Base-by-base conservation (phyloP, 2,329 filamentous ascomycete species). In the Penicillium concentricum region DNA sequence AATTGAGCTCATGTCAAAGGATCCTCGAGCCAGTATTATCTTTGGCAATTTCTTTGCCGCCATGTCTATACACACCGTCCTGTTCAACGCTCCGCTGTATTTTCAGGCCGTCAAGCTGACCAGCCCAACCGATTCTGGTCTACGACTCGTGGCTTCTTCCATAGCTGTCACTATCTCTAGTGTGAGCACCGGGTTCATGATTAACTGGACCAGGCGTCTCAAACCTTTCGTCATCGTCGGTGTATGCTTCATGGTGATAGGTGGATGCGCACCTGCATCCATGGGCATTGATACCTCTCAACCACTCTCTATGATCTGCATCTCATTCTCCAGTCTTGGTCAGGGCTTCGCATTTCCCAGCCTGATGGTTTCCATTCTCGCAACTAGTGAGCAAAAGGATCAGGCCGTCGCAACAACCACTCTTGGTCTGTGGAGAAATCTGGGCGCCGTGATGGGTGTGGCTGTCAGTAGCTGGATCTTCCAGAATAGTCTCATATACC, bases 71-170 rank as follows among this genome's bases (percentile, higher is more conserved):
- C 80, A 82, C 59, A 80, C 79, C 3, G 84, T 89, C 61, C 76
- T 89, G 16, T 90, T 90, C 74, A 87, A 87, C 66, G 85, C 85
- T 6, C 89, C 89, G 0, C 78, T 92, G 8, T 92, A 87, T 76
- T 92, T 90, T 75, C 88, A 91, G 69, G 87, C 86, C 37, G 88
- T 91, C 26, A 85, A 90, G 46, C 80, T 89, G 50, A 85, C 87
- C 56, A 82, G 81, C 6, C 86, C 89, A 16, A 91, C 89, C 0
- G 78, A 81, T 24, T 90, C 89, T 0, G 89, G 89, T n/a, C 82
- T 91, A 28, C 83, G 86, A 42, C 85, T 92, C 51, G 81, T 90
- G 20, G 77, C 87, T 7, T 85, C 87, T 5, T 84, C 85, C 0
- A 63, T 86, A 26, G 82, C 81, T 2, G 74, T 83, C 28, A 85